Percentiles rank a stretch among this genome's conserved stretches.
These are phyloP conservation scores for Lenzites betulinus DNA, from an alignment of 768 basidiomycete species.

Conservation along the genomic window DNA sequence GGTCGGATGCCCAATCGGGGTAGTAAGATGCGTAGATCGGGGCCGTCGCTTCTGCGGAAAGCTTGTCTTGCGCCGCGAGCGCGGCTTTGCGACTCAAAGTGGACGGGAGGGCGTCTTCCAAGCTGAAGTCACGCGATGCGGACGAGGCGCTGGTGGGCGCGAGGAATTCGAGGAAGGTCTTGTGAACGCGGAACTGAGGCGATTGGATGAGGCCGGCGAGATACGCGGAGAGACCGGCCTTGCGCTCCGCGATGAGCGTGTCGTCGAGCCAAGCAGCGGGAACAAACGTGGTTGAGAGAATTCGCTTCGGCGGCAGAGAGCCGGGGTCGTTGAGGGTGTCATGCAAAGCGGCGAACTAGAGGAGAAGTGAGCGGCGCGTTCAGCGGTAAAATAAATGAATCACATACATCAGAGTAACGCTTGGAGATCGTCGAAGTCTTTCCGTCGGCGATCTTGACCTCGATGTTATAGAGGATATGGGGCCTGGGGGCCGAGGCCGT, in stretches of 20 bases:
- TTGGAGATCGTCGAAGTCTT: conserved; percentile 36
- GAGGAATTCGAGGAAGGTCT: conserved; percentile 43
- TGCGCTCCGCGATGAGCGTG: conserved; percentile 52
- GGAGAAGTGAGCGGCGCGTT: not conserved
- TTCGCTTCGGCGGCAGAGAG: conserved; percentile 52
- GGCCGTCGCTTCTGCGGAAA: conserved; percentile 32
- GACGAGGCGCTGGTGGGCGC: conserved; percentile 25
- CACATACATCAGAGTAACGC: conserved; percentile 48
- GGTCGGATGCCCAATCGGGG: conserved; percentile 50
- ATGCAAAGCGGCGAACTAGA: conserved; percentile 45
- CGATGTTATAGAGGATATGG: conserved; percentile 48
- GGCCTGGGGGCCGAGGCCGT: conserved; percentile 48
- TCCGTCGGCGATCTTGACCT: conserved; percentile 39
- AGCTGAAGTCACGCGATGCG: conserved; percentile 36
- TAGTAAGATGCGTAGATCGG: conserved; percentile 50
- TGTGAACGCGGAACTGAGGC: conserved; percentile 38
- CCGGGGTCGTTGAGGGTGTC: conserved; percentile 42
- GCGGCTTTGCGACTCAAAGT: conserved; percentile 44
- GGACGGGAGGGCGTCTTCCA: conserved; percentile 50
- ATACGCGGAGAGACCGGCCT: conserved; percentile 47
- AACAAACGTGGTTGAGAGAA: conserved; percentile 48
- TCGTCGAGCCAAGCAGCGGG: conserved; percentile 58
- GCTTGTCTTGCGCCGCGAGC: conserved; percentile 23
- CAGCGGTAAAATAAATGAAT: not conserved
- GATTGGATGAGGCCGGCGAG: conserved; percentile 41